Evolutionary conservation across 2,329 filamentous ascomycete species (phyloP), one percentile per base, ranked within the genome.

Genomic region (Pseudophaeomoniella oleicola): DNA sequence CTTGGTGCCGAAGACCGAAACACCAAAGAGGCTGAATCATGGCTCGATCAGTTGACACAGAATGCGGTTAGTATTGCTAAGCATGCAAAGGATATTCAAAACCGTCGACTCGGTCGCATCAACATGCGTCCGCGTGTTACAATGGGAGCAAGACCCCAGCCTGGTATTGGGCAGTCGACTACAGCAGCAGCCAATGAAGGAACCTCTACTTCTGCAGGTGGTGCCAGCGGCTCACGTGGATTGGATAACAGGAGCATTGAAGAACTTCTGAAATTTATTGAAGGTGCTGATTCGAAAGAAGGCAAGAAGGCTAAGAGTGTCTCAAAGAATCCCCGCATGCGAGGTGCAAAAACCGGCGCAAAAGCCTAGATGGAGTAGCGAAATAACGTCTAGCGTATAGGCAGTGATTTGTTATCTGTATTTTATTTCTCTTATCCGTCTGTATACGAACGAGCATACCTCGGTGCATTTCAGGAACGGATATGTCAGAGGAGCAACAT

Each of bases 1-100:
- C 78, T 98, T 4, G 90, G 90, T 17, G 67, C 86, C 2, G 78
- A 93, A 29, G 87, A 96, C 59, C 85, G 87, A 59, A 96, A 98
- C 66, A 98, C 90, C 44, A 94, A 94, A 66, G 90, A 98, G 58
- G 88, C 90, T 2, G 87, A 94, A 64, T 83, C 75, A 52, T 98
- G 90, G 90, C 74, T 96, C 16, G 85, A 94, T 60, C 87, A 94
- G 59, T 73, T 98, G 40, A 96, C 88, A 1, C 83, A 92, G 59
- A 94, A 92, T 51, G 90, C 90, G 32, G 90, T 98, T 30, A 81
- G 77, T 19, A 86, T 96, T 46, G 88, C 87, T 35, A 94, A 92
- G 66, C 86, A 93, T 52, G 81, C 84, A 41, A 93, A 94, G 63
- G 82, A 90, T 44, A 69, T 83, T 27, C 78, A 90, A 58, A 76